Evolutionary conservation across 2,329 filamentous ascomycete species (phyloP).

Genomic region (Penicillium thymicola): DNA sequence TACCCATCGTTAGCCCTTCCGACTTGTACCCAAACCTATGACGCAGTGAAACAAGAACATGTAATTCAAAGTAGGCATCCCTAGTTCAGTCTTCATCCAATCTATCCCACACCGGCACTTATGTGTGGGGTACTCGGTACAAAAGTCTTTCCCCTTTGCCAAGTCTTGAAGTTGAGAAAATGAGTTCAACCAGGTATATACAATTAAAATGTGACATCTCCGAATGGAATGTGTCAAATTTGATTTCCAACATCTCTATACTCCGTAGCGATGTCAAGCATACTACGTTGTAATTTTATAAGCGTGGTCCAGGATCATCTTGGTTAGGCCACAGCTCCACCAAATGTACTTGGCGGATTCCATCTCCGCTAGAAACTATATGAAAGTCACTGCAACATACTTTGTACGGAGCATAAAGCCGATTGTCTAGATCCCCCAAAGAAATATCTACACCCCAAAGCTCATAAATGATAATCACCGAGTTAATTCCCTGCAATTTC

Average conservation of each 20-base stretch:
- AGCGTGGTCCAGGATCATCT: background rate
- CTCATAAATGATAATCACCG: background rate
- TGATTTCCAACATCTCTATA: background rate
- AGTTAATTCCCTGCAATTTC: background rate
- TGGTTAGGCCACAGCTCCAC: background rate
- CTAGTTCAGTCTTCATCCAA: background rate
- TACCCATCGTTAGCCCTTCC: constrained; percentile 4
- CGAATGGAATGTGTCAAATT: background rate
- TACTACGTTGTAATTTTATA: background rate
- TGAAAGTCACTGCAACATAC: background rate
- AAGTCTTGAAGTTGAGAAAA: background rate
- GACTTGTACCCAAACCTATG: constrained; percentile 11
- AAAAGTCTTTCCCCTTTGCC: background rate
- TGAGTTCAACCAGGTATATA: background rate
- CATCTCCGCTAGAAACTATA: background rate
- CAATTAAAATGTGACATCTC: background rate
- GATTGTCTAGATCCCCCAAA: background rate
- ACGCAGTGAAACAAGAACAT: constrained; percentile 1
- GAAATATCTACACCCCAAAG: background rate
- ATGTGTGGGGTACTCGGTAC: background rate
- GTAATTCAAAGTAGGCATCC: background rate
- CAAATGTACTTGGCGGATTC: background rate
- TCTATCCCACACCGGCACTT: background rate
- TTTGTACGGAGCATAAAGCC: background rate
- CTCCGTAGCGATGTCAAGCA: background rate